Conservation (phyloP, 345 rosid species). For the Brassica rapa region DNA sequence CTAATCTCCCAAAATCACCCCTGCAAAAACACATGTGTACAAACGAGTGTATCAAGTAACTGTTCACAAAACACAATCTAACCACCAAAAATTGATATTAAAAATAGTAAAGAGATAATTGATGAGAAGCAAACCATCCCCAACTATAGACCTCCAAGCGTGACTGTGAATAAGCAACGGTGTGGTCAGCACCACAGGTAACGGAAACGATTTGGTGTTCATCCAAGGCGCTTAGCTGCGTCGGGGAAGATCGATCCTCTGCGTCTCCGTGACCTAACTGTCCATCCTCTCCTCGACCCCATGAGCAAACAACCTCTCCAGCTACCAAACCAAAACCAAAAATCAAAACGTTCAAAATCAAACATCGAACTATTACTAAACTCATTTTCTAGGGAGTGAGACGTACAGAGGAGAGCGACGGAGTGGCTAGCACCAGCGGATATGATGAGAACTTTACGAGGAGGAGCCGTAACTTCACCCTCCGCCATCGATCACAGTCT, state of each 20-base stretch:
- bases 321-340: constrained; percentile 45
- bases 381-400: background rate
- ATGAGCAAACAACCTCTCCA: constrained; percentile 84
- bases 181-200: constrained; percentile 96
- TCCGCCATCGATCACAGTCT: constrained; percentile 52
- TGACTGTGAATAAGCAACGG: constrained; percentile 74
- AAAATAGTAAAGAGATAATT: background rate
- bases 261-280: constrained; percentile 98
- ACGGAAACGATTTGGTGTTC: constrained; percentile 62
- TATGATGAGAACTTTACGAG: constrained; percentile 67
- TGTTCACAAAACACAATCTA: background rate
- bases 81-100: background rate
- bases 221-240: constrained; percentile 75
- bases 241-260: constrained; percentile 81
- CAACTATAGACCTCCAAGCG: constrained; percentile 74
- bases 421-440: constrained; percentile 99
- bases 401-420: constrained; percentile 83
- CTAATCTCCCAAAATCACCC: constrained; percentile 99
- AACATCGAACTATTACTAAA: background rate
- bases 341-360: background rate
- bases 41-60: background rate
- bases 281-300: constrained; percentile 99
- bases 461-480: constrained; percentile 49
- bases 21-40: constrained; percentile 40
- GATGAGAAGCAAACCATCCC: constrained; percentile 64